Evolutionary conservation across 192 early-diverging fungal species (phyloP), one percentile per base, ranked within the genome.

Genomic region (Coemansia sp.): DNA sequence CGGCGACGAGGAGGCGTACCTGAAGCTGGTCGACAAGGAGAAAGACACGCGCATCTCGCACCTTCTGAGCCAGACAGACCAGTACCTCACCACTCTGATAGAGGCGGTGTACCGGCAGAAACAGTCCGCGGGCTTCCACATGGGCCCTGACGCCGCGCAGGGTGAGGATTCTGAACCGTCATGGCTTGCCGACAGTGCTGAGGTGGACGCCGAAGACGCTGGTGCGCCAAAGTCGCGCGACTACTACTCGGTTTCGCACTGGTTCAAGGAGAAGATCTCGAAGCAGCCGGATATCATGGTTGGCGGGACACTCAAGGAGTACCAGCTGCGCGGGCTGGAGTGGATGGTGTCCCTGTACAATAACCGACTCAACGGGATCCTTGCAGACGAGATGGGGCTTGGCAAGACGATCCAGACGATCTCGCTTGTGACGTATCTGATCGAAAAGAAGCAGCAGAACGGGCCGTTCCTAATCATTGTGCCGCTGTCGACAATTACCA

Each of bases 331-430:
- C 67, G 98, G 98, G 64, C 84, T 99, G 23, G 91, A 99, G 85
- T 99, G 98, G 98, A 98, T 99, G 97, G 93, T 98, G 24, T 97
- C 95, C 18, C 82, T 99, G 53, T 99, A 98, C 85, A 99, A 99
- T 78, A 99, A 99, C 80, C 79, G 93, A 55, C 83, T 99, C 36
- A 99, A 99, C 77, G 98, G 98, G 51, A 98, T 99, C 69, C 72
- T 99, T 63, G 97, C 97, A 56, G 97, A 98, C 74, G 94, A 95
- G 82, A 98, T 98, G 95, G 93, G 91, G 59, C 77, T 92, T 41
- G 92, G 91, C 41, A 91, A 92, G 78, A 93, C 90, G 15, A 92
- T 99, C 74, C 98, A 99, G 81, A 98, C 98, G 26, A 92, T 99
- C 51, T 94, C 94, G 53, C 87, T 99, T 46, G 90, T 98, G 62